A percentile compares a stretch with the other conserved stretches of the same genome.
Evolutionary conservation across 768 basidiomycete species (phyloP).

Genomic region (Ramaria rubella): DNA sequence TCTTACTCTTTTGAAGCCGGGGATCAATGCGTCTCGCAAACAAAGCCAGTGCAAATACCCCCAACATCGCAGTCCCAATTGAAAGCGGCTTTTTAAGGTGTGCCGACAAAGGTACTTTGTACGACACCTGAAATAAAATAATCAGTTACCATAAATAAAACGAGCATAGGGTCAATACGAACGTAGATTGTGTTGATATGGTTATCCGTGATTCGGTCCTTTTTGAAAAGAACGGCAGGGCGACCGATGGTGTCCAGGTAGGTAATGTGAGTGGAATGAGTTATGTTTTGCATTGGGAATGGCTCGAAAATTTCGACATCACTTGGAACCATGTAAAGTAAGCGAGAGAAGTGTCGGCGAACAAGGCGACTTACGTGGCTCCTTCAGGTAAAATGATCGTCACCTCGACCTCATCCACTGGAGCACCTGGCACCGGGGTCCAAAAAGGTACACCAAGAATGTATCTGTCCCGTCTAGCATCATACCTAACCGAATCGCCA

Average conservation of each 20-base stretch:
- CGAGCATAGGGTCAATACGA: constrained; percentile 27
- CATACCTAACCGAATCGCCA: constrained; percentile 61
- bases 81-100: constrained; percentile 82
- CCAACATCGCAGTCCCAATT: constrained; percentile 64
- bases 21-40: constrained; percentile 46
- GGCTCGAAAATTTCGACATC: constrained; percentile 72
- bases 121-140: constrained; percentile 61
- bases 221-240: constrained; percentile 67
- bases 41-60: constrained; percentile 50
- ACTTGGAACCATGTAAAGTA: constrained; percentile 35
- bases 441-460: constrained; percentile 80
- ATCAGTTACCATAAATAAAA: background rate
- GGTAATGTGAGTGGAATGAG: constrained; percentile 62
- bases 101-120: constrained; percentile 73
- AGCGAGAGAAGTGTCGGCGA: constrained; percentile 11
- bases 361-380: constrained; percentile 63
- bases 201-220: constrained; percentile 67
- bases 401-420: constrained; percentile 74
- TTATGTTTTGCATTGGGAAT: constrained; percentile 63
- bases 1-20: constrained; percentile 34
- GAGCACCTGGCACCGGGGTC: constrained; percentile 71
- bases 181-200: constrained; percentile 82
- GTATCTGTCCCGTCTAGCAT: constrained; percentile 56
- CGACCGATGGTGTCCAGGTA: constrained; percentile 92
- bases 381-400: constrained; percentile 87